Conservation (phyloP, 2,329 filamentous ascomycete species). For the Paecilomyces sp. region DNA sequence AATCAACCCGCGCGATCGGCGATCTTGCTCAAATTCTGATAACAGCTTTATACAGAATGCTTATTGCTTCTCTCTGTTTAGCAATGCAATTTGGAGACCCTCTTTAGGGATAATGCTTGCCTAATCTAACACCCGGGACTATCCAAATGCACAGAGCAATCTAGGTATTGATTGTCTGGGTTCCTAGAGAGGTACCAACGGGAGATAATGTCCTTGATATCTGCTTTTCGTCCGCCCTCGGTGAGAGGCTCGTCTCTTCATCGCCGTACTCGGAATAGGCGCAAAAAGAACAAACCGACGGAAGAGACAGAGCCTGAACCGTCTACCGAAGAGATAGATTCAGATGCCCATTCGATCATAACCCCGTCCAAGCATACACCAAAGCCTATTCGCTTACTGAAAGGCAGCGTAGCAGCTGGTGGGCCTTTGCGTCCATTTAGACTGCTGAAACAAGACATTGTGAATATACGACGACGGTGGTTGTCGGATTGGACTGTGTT, state of each 20-base stretch:
- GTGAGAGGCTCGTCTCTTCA: slow-evolving; percentile 18
- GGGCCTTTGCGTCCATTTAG: slow-evolving; percentile 47
- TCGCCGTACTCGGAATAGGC: slow-evolving; percentile 14
- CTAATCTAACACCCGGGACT: not conserved
- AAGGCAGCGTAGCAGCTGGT: slow-evolving; percentile 24
- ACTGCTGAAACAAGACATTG: slow-evolving; percentile 44
- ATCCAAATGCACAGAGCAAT: not conserved
- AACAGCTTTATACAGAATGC: not conserved
- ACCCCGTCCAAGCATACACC: slow-evolving; percentile 32
- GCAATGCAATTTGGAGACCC: not conserved
- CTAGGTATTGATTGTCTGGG: not conserved
- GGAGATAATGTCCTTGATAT: slow-evolving; percentile 21
- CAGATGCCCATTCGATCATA: slow-evolving; percentile 28
- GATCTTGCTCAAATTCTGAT: not conserved
- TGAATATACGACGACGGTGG: slow-evolving; percentile 42
- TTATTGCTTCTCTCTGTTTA: not conserved
- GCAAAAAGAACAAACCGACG: slow-evolving; percentile 7
- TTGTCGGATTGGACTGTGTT: slow-evolving; percentile 52
- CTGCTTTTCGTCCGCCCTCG: slow-evolving; percentile 27
- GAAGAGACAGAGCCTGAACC: slow-evolving; percentile 8
- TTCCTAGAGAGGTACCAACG: not conserved
- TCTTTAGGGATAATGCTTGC: not conserved
- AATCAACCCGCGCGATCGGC: not conserved
- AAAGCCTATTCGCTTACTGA: slow-evolving; percentile 19
- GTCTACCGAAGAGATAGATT: slow-evolving; percentile 9